These are phyloP conservation scores for Colletotrichum orbiculare DNA, from an alignment of 2,329 filamentous ascomycete genomes.

Conservation along the genomic window DNA sequence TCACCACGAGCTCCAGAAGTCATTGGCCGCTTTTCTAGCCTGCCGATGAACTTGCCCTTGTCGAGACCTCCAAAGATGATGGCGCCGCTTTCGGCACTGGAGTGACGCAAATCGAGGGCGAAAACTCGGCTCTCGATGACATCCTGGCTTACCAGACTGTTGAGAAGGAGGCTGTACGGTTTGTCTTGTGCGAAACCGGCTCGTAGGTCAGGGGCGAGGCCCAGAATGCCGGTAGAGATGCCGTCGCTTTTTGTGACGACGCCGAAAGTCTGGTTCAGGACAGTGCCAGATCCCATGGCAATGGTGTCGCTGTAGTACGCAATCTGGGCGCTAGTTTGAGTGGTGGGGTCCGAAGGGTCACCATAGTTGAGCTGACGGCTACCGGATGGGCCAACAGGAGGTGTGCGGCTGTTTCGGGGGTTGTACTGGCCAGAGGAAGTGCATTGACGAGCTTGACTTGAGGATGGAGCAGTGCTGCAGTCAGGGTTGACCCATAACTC, in stretches of 20 bases:
- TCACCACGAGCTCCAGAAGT: constrained; percentile 50
- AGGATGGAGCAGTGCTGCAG: constrained; percentile 52
- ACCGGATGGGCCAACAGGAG: constrained; percentile 50
- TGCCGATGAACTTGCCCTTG: constrained; percentile 61
- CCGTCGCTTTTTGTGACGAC: constrained; percentile 56
- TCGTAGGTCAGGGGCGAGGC: constrained; percentile 56
- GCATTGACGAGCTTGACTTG: constrained; percentile 51
- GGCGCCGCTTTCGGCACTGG: constrained; percentile 56
- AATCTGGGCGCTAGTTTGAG: constrained; percentile 53
- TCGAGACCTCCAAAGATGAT: constrained; percentile 66
- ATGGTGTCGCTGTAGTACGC: constrained; percentile 59
- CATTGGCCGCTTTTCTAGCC: constrained; percentile 55
- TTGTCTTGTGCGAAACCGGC: constrained; percentile 49
- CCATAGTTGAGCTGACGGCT: constrained; percentile 52
- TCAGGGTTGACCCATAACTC: constrained; percentile 67
- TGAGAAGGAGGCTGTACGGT: constrained; percentile 66
- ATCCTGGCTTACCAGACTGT: constrained; percentile 58
- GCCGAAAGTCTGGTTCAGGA: constrained; percentile 62
- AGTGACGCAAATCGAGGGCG: constrained; percentile 60
- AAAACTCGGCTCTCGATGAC: constrained; percentile 63
- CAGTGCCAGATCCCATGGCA: constrained; percentile 51
- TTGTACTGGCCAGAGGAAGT: constrained; percentile 56
- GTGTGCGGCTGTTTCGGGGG: constrained; percentile 52
- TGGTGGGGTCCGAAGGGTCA: constrained; percentile 49
- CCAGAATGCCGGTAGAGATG: constrained; percentile 64